A percentile compares a stretch with the other conserved stretches of the same genome.
phyloP scores from a whole-genome alignment of 768 basidiomycete genomes.

The Kwoniella dendrophila region DNA sequence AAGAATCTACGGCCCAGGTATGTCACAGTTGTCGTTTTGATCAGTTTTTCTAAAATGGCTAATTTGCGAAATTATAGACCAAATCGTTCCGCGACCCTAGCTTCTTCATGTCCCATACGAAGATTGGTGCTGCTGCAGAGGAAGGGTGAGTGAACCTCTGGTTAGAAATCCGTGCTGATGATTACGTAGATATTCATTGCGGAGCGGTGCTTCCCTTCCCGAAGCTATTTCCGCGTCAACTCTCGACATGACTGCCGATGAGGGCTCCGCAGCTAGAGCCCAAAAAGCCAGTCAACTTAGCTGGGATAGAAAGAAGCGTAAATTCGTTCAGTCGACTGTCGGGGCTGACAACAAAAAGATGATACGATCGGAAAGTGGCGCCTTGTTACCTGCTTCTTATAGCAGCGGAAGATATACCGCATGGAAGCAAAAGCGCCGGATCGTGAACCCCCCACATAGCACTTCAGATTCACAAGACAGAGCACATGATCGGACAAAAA shows the following conservation, averaged over 20 bases:
- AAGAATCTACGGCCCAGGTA: constrained; percentile 38
- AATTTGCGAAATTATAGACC: constrained; percentile 20
- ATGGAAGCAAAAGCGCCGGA: constrained; percentile 65
- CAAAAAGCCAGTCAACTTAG: constrained; percentile 64
- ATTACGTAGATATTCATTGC: constrained; percentile 62
- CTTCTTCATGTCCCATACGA: constrained; percentile 90
- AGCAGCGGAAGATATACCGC: constrained; percentile 92
- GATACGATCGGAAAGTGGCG: constrained; percentile 88
- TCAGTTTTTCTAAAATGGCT: background rate
- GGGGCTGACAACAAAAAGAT: constrained; percentile 94
- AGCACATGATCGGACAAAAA: too few species aligned
- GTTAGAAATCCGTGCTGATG: background rate
- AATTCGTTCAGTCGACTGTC: constrained; percentile 78
- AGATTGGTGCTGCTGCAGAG: constrained; percentile 81
- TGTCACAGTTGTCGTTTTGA: background rate
- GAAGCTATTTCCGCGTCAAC: constrained; percentile 60
- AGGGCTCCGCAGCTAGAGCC: constrained; percentile 62
- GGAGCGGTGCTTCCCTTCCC: constrained; percentile 76
- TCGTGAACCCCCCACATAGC: too few species aligned
- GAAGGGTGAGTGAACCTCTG: constrained; percentile 68
- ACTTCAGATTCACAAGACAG: too few species aligned
- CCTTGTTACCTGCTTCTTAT: constrained; percentile 85
- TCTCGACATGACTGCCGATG: constrained; percentile 87
- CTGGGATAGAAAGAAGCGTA: constrained; percentile 98
- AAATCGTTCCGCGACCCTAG: constrained; percentile 72